Evolutionary conservation across 2,329 filamentous ascomycete genomes (phyloP), one percentile per base, ranked within the genome.

Genomic region (Diplodia mutila): DNA sequence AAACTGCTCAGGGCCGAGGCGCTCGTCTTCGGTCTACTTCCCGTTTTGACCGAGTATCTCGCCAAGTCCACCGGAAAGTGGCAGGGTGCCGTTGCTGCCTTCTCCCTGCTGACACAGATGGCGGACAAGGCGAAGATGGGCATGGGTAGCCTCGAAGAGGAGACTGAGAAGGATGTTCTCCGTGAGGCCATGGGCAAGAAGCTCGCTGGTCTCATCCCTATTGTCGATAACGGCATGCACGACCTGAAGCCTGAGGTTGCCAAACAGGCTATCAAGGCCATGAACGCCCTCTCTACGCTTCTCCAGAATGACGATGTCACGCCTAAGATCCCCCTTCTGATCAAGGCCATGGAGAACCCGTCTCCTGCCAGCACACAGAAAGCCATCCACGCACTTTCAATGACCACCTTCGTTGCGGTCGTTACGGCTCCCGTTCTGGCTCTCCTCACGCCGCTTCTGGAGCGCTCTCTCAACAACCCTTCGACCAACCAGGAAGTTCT

Each of bases 331-430:
- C 93, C 94, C 7, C 88, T 98, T 3, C 86, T 99, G 59, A 90
- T 99, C 80, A 93, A 96, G 78, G 92, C 93, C 59, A 97, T 99
- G 90, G 92, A 97, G 79, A 90, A 97, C 74, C 95, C 95, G 6
- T 97, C 93, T 12, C 85, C 91, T 16, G 89, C 96, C 79, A 93
- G 91, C 32, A 86, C 96, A 67, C 92, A 97, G 78, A 97, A 97
- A 84, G 94, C 95, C 37, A 98, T 99, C 71, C 95, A 97, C 77
- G 95, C 94, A 54, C 85, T 99, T 54, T 97, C 94, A 4, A 93
- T 97, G 83, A 99, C 95, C 12, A 99, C 95, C n/a, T 99, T 99
- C 73, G 95, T 99, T 65, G 94, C 95, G 67, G 87, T 97, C 71
- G 95, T 99, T 73, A 97, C 93, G 14, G 97, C 94, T 9, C 95